Evolutionary conservation across 2,329 filamentous ascomycete genomes (phyloP).

Genomic region (Arachnomyces sp.): DNA sequence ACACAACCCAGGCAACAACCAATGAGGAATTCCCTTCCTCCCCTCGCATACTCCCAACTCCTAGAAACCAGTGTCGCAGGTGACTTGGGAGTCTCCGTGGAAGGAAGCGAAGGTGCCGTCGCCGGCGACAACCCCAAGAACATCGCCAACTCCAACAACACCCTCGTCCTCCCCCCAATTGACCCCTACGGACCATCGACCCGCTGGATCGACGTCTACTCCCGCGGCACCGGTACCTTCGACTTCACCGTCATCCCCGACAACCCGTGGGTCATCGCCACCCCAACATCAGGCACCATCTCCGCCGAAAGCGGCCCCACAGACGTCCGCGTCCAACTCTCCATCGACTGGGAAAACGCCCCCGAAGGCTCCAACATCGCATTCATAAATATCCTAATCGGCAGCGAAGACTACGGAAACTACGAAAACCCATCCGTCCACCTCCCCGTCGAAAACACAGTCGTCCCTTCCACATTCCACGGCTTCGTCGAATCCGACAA

Average conservation of each 20-base stretch:
- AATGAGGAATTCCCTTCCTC: constrained; percentile 59
- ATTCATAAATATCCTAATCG: constrained; percentile 23
- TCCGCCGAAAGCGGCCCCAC: constrained; percentile 29
- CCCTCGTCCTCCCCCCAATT: constrained; percentile 47
- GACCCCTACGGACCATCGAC: constrained; percentile 49
- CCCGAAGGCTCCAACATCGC: constrained; percentile 28
- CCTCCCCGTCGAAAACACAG: constrained; percentile 46
- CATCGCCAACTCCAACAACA: constrained; percentile 39
- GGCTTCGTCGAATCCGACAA: constrained; percentile 57
- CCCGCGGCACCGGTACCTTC: constrained; percentile 47
- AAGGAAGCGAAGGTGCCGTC: constrained; percentile 58
- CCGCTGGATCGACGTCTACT: constrained; percentile 58
- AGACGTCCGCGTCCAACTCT: constrained; percentile 47
- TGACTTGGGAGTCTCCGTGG: constrained; percentile 54
- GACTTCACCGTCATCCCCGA: constrained; percentile 44
- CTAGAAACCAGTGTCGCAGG: constrained; percentile 52
- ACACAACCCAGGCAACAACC: constrained; percentile 47
- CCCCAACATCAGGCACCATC: constrained; percentile 43
- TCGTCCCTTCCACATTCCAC: constrained; percentile 44
- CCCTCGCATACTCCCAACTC: constrained; percentile 52
- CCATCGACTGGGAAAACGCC: constrained; percentile 48
- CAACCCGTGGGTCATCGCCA: constrained; percentile 46
- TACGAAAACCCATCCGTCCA: constrained; percentile 39
- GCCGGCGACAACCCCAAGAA: constrained; percentile 60
- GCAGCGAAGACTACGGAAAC: constrained; percentile 19